Base-by-base conservation (phyloP, 768 basidiomycete species). In the Calocybe cyanea region DNA sequence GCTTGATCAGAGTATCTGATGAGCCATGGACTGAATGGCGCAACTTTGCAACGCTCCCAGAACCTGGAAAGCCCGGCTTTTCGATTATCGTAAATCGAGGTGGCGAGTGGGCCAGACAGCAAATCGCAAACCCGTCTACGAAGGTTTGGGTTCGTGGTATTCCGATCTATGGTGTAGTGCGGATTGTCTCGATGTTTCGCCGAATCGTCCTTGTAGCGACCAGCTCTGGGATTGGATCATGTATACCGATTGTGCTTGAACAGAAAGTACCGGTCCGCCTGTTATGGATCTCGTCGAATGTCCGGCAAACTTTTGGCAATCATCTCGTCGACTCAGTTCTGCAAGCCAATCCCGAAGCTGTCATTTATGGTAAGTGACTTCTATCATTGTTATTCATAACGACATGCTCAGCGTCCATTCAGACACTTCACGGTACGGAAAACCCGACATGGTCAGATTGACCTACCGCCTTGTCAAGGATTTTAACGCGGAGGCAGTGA, bases 211-310 rank as follows among this genome's bases (percentile, higher is more conserved):
- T 81, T 39, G 79, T 82, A 30, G 79, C 79, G 7, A 81, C 79
- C 8, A 80, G 68, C 35, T 72, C 68, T 20, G 78, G 78, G 38
- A 80, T 83, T 49, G 80, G 78, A 2, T 80, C 79, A 13, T 80
- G 77, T 54, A 74, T 77, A 5, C 77, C 78, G 0, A 70, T 69
- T 45, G 73, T 83, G 44, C 60, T 81, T 36, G 78, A 73, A 45
- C 64, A 71, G 50, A 62, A 69, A 15, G 64, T 77, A 5, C 77
- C 78, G 1, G 76, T 77, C 40, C 68, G 73, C 13, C 66, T 81
- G 33, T 67, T 83, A 15, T 81, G 79, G 79, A 79, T 78, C 1
- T 72, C 78, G n/a, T 79, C 78, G 4, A 73, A 80, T 50, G 77
- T 80, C 38, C 71, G 78, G 11, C 64, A 78, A 61, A 83, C 78